Base-by-base conservation (phyloP, 257 asterid species). In the Solanum medicagineum region DNA sequence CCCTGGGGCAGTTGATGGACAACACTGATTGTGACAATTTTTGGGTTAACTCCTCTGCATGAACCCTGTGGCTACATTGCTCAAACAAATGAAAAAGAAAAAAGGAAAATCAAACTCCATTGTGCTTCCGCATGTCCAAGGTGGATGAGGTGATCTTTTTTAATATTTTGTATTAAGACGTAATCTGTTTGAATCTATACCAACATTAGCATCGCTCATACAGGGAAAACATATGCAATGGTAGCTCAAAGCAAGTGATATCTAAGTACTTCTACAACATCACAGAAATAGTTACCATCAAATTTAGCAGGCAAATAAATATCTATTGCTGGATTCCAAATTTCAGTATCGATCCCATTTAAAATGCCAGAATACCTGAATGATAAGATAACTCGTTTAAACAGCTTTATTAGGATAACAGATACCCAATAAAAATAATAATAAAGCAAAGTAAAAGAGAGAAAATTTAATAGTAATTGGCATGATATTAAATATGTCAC, bases 311-410 rank as follows among this genome's bases (percentile, higher is more conserved):
- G 98, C 93, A 95, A 92, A 92, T 89, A 93, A 83, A 85, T 82
- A 84, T 94, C 97, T 3, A 93, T 93, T 59, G 97, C 94, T 77
- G 98, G 98, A 91, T 95, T 94, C 98, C 98, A 94, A 84, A 94
- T 89, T 59, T 85, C 92, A 84, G 95, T 90, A 89, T 95, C 97
- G 70, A 95, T 95, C 88, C 97, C 98, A 59, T 95, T 95, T 91
- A 94, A 88, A 85, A 94, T 91, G 45, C 97, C 98, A 56, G 87
- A 84, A 91, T 95, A 95, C 96, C 98, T 94, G 80, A 16, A 80
- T 81, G 85, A 88, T 51, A 49, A 84, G 80, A 73, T 36, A 83
- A 59, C 65, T 85, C 45, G 12, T 80, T 14, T 60, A 32, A 59
- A 77, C 65, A 77, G 29, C 63, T 77, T 29, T 51, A 53, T 77